Evolutionary conservation across 257 asterid species (phyloP), one percentile per base, ranked within the genome.

Genomic region (Ocimum tenuiflorum): DNA sequence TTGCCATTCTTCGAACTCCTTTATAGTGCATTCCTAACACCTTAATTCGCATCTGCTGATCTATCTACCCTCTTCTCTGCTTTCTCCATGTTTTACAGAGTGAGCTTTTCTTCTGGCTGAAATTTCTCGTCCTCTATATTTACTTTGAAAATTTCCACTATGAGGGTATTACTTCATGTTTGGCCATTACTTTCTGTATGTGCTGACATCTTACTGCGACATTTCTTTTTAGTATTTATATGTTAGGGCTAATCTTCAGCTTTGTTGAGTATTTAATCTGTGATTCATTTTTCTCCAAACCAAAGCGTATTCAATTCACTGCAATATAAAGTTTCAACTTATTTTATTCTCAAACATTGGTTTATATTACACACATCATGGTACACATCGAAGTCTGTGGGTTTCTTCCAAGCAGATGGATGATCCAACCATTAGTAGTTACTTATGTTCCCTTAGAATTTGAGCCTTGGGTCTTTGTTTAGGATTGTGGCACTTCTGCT

Each of bases 171-270:
- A 14, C 47, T 35, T 39, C 15, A 29, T 55, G 24, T 55, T 24
- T 20, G 12, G 36, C n/a, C 0, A 9, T 35, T 69, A 6, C 13
- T 42, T 70, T 42, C 42, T 60, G 11, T 48, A 22, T 74, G 72
- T 15, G 39, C 22, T 49, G 43, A 62, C 54, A 63, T 68, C 35
- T 74, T 62, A 60, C 42, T 33, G 71, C 42, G 11, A 41, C 64
- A 63, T 52, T 61, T 24, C 27, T 55, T 22, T n/a, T 31, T 54
- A 9, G 3, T 50, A 49, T 58, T 39, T 14, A 27, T 57, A 27
- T 49, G 33, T 29, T 46, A 11, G 17, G 72, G 23, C 64, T 60
- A 59, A 62, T 64, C 51, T 42, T 27, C 38, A 35, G 60, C 65
- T 43, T 43, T 63, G 43, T 31, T 24, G 7, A 57, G 61, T 63